A percentile compares a stretch with the other conserved stretches of the same genome.
phyloP scores from a whole-genome alignment of 148 eudicot genomes.

The Fallopia convolvulus region DNA sequence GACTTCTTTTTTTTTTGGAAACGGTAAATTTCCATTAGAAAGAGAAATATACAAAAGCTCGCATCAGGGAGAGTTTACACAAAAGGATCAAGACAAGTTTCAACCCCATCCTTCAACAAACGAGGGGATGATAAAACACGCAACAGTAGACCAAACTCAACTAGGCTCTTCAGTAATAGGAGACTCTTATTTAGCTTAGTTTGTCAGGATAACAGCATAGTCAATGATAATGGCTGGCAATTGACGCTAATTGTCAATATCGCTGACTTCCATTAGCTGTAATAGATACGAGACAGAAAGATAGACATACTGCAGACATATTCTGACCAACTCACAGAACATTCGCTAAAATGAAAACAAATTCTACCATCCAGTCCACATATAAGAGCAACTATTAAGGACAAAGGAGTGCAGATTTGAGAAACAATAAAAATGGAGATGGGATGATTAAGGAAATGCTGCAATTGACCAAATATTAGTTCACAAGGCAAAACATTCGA shows the following conservation, averaged over 20 bases:
- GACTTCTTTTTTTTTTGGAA: no score
- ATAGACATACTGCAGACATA: neutral
- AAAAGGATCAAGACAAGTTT: no score
- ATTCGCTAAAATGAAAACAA: neutral
- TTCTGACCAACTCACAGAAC: neutral
- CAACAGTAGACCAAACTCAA: no score
- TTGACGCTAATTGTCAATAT: neutral
- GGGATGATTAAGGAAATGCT: neutral
- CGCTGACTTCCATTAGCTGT: neutral
- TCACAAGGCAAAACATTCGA: neutral
- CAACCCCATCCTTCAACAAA: no score
- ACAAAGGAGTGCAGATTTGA: neutral
- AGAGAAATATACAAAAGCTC: no score
- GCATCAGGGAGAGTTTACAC: no score
- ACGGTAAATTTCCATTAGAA: no score
- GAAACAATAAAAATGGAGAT: neutral
- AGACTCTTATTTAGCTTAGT: neutral
- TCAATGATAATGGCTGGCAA: neutral
- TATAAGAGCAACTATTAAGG: neutral
- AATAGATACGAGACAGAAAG: neutral
- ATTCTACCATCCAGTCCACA: neutral
- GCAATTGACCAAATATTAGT: neutral
- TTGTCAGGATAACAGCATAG: neutral
- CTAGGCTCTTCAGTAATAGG: no score
- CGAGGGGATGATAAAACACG: no score